Percentiles rank a stretch among this genome's conserved stretches.
Evolutionary conservation across 768 basidiomycete species (phyloP).

Genomic region (Hebeloma cylindrosporum): DNA sequence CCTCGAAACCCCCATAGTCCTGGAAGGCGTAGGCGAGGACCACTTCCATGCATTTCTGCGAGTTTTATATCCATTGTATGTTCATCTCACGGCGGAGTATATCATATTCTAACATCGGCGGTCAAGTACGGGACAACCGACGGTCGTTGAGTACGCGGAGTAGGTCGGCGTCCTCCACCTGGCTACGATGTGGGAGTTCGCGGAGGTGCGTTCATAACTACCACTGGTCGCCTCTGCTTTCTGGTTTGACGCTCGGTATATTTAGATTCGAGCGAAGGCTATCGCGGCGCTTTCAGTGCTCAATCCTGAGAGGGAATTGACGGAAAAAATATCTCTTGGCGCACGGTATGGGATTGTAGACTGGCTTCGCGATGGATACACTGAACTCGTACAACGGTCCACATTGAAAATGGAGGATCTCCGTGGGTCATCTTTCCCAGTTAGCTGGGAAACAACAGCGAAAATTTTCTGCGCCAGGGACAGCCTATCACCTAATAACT

Average conservation of each 20-base stretch:
- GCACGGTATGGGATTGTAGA: background rate
- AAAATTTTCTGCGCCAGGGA: constrained; percentile 3
- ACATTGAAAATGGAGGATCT: background rate
- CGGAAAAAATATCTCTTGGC: background rate
- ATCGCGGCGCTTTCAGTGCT: background rate
- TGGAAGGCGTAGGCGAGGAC: background rate
- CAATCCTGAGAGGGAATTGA: background rate
- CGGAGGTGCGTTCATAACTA: background rate
- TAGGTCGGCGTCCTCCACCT: constrained; percentile 10
- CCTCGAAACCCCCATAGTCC: constrained; percentile 1
- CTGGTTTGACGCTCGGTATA: too few species aligned
- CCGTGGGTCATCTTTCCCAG: background rate
- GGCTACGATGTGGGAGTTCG: constrained; percentile 11
- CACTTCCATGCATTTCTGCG: constrained; percentile 7
- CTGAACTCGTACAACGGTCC: background rate
- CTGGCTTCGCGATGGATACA: background rate
- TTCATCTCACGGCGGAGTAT: background rate
- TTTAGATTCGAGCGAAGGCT: background rate
- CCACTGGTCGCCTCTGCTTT: too few species aligned
- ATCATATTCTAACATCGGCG: background rate
- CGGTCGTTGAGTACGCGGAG: constrained; percentile 5
- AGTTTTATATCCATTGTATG: constrained; percentile 8
- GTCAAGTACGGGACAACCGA: background rate
- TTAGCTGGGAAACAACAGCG: constrained; percentile 9
- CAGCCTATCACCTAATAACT: background rate